Evolutionary conservation across 2,329 filamentous ascomycete genomes (phyloP).

Genomic region (Mariannaea elegans): DNA sequence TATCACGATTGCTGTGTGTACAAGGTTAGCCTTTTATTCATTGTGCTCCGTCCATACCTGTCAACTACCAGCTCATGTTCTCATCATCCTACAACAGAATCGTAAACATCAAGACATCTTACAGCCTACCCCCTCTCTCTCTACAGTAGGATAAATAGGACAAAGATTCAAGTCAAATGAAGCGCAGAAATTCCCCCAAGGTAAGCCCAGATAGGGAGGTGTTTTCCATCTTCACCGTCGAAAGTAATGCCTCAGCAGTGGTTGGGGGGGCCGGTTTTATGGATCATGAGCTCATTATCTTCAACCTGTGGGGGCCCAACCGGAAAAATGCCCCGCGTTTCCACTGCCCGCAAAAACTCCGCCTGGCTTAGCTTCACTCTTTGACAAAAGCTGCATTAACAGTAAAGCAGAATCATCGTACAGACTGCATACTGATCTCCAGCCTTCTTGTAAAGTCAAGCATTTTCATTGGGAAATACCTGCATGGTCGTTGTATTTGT

Average conservation of each 20-base stretch:
- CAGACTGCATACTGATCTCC: no score
- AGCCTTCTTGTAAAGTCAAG: no score
- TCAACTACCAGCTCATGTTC: no score
- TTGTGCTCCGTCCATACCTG: no score
- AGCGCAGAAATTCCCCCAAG: background rate
- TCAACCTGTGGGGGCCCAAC: background rate
- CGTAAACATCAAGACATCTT: no score
- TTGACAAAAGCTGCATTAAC: background rate
- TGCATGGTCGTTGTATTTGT: no score
- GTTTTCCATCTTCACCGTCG: background rate
- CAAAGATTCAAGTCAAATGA: background rate
- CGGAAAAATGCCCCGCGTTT: constrained; percentile 14
- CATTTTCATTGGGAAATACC: background rate
- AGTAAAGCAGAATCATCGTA: no score
- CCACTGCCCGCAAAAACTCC: background rate
- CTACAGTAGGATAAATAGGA: no score
- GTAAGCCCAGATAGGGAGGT: background rate
- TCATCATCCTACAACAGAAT: no score
- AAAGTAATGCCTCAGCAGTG: background rate
- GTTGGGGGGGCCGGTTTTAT: background rate
- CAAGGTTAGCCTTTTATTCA: no score
- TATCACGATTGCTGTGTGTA: no score
- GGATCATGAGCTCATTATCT: constrained; percentile 7
- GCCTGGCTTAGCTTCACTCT: constrained; percentile 4
- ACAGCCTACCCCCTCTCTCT: no score